phyloP scores from a whole-genome alignment of 306 rosid species.

The Sphenostylis stenocarpa region DNA sequence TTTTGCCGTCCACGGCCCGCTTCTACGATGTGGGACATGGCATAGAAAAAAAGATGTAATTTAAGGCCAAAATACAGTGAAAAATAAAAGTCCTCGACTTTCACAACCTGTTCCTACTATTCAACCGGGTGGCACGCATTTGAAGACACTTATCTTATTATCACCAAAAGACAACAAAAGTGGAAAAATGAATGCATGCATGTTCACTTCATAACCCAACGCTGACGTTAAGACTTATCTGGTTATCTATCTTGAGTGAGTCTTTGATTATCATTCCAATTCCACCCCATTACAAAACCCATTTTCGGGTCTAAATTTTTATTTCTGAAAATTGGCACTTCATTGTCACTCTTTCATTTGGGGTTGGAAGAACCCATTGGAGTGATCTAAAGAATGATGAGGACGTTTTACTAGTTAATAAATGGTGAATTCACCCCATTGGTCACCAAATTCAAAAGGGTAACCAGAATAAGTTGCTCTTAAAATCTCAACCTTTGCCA shows the following conservation, averaged over 20 bases:
- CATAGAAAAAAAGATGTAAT: not conserved
- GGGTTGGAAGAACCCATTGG: not conserved
- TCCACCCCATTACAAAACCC: not conserved
- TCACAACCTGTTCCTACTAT: not conserved
- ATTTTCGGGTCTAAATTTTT: not conserved
- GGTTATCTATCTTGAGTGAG: not conserved
- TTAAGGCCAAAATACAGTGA: not conserved
- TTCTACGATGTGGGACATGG: slow-evolving; percentile 23
- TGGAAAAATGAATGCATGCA: slow-evolving; percentile 7
- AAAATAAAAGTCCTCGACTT: not conserved
- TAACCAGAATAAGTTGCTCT: slow-evolving; percentile 6
- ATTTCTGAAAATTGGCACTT: slow-evolving; percentile 4
- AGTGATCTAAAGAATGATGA: not conserved
- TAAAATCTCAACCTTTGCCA: not conserved
- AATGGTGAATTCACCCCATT: not conserved
- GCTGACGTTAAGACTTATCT: slow-evolving; percentile 25
- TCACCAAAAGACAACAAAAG: slow-evolving; percentile 6
- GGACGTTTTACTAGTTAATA: too few relatives aligned
- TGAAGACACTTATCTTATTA: not conserved
- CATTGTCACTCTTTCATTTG: slow-evolving; percentile 11
- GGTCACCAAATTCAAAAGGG: not conserved
- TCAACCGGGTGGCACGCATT: not conserved
- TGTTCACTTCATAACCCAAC: slow-evolving; percentile 9
- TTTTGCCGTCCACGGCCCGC: slow-evolving; percentile 58
- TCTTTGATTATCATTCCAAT: not conserved